phyloP scores from a whole-genome alignment of 179 eudicot genomes.

The Spinacia oleracea region DNA sequence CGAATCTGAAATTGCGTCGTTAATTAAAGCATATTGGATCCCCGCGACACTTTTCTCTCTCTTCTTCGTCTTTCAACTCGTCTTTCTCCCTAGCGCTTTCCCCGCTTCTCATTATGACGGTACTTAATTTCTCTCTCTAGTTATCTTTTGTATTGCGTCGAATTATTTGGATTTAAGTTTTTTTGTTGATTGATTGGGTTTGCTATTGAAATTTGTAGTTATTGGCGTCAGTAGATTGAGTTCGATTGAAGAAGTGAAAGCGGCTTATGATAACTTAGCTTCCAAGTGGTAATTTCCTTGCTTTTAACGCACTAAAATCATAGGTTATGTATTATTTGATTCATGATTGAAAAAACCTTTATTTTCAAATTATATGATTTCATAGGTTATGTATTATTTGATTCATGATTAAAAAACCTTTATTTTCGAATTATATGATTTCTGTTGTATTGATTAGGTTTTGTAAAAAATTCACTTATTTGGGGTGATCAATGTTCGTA shows the following conservation, averaged over 20 bases:
- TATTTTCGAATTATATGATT: background rate
- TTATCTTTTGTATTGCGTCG: background rate
- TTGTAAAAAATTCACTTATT: background rate
- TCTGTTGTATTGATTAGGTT: background rate
- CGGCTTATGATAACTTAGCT: conserved; percentile 57
- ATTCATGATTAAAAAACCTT: background rate
- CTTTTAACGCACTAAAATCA: background rate
- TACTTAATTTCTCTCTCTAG: conserved; percentile 18
- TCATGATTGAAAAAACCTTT: background rate
- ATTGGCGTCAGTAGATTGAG: conserved; percentile 51
- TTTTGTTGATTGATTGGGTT: background rate
- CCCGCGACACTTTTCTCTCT: conserved; percentile 61
- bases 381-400: background rate
- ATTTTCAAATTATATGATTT: no score
- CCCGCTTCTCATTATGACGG: conserved; percentile 93
- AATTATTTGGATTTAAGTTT: background rate
- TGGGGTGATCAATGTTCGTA: background rate
- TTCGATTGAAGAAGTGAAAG: conserved; percentile 62
- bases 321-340: background rate
- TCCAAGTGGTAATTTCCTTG: conserved; percentile 51
- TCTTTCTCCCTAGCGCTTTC: conserved; percentile 61
- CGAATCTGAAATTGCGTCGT: conserved; percentile 25
- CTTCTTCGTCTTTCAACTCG: conserved; percentile 59
- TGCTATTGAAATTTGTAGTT: conserved; percentile 39
- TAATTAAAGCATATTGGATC: conserved; percentile 56